Conservation (phyloP, 768 basidiomycete species). For the Mrakia frigida region DNA sequence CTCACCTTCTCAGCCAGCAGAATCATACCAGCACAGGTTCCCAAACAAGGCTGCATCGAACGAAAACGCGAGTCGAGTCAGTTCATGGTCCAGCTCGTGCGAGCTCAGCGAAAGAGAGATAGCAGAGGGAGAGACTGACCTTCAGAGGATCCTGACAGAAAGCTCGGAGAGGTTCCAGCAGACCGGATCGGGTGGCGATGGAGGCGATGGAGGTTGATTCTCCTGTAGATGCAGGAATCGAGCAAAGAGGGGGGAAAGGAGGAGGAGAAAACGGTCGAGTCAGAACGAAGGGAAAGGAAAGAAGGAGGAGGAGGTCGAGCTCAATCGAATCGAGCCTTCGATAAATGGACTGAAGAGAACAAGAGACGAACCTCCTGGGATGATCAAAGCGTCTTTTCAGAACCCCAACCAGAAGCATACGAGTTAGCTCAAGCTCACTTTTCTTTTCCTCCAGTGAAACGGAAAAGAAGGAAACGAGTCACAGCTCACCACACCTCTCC, state of each 20-base stretch:
- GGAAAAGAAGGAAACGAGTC: neutral
- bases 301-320: neutral
- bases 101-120: neutral
- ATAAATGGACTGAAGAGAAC: neutral
- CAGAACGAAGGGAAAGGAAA: neutral
- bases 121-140: neutral
- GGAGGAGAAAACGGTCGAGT: neutral
- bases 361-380: neutral
- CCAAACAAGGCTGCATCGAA: constrained; percentile 15
- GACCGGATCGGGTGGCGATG: constrained; percentile 26
- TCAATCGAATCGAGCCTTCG: neutral
- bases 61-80: neutral
- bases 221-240: neutral
- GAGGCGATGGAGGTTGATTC: constrained; percentile 31
- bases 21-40: constrained; percentile 32
- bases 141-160: constrained; percentile 28
- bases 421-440: neutral
- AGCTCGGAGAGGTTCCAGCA: constrained; percentile 28
- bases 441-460: neutral
- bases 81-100: neutral
- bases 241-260: neutral
- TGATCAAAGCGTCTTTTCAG: too few relatives aligned
- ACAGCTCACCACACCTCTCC: constrained; percentile 19
- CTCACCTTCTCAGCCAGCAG: constrained; percentile 20
- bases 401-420: too few relatives aligned